These are phyloP conservation scores for Phragmites australis DNA, from an alignment of 176 grass and related monocot species.

Conservation along the genomic window DNA sequence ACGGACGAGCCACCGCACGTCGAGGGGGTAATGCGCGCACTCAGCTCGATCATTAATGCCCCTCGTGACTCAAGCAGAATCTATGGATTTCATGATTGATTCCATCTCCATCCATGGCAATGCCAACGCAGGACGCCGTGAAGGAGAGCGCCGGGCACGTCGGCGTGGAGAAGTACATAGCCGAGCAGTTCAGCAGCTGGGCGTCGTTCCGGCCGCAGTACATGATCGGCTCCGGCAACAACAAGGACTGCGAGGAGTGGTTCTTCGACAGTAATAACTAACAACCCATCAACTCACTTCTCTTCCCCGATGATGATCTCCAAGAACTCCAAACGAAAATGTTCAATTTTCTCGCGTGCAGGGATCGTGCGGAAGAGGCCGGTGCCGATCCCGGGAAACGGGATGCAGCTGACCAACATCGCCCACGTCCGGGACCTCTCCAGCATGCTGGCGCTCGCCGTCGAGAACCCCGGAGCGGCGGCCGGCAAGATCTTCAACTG, in stretches of 20 bases:
- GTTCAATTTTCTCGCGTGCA: background rate
- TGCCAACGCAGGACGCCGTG: conserved; percentile 61
- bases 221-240: conserved; percentile 98
- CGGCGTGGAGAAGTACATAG: conserved; percentile 78
- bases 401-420: conserved; percentile 93
- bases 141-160: conserved; percentile 87
- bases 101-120: background rate
- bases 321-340: background rate
- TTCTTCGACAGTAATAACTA: conserved; percentile 82
- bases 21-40: conserved; percentile 56
- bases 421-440: conserved; percentile 72
- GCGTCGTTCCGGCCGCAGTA: conserved; percentile 84
- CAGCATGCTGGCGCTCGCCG: conserved; percentile 77
- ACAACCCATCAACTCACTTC: background rate
- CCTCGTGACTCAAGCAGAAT: background rate
- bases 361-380: conserved; percentile 75
- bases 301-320: background rate
- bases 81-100: background rate
- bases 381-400: conserved; percentile 85
- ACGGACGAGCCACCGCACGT: conserved; percentile 73
- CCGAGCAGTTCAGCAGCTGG: conserved; percentile 71
- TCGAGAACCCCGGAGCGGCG: conserved; percentile 50
- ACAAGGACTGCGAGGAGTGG: conserved; percentile 99
- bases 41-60: background rate
- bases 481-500: conserved; percentile 75